Evolutionary conservation across 139 green algal genomes (phyloP).

Genomic region (Zygnema circumcarinatum): DNA sequence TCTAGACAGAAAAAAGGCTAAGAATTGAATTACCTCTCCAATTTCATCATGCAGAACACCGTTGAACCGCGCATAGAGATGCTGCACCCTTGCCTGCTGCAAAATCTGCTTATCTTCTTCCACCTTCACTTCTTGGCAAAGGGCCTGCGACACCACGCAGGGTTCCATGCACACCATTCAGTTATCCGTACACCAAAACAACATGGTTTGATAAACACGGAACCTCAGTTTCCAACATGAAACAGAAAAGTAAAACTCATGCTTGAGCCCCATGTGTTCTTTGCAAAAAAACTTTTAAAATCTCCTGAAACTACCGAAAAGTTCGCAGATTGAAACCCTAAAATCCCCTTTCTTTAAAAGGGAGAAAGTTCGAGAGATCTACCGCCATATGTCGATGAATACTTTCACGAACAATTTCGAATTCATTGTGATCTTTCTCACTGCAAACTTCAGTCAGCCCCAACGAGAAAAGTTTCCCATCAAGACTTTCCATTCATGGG

Average conservation of each 20-base stretch:
- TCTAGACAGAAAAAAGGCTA: too few relatives aligned
- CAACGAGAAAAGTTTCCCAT: too few relatives aligned
- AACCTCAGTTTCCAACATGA: not conserved
- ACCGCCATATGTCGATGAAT: constrained; percentile 56
- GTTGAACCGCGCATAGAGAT: constrained; percentile 90
- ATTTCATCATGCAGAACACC: constrained; percentile 67
- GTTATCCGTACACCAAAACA: not conserved
- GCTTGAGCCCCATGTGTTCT: too few relatives aligned
- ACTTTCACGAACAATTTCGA: constrained; percentile 69
- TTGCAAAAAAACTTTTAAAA: too few relatives aligned
- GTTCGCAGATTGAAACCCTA: too few relatives aligned
- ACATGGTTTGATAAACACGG: not conserved
- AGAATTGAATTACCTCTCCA: constrained; percentile 69
- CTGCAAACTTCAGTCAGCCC: constrained; percentile 37
- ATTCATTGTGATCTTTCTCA: constrained; percentile 95
- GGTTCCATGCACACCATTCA: too few relatives aligned
- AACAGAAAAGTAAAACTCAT: too few relatives aligned
- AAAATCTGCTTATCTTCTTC: constrained; percentile 86
- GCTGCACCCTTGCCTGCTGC: constrained; percentile 89
- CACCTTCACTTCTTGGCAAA: constrained; percentile 72
- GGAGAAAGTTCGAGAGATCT: too few relatives aligned
- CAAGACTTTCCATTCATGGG: too few relatives aligned
- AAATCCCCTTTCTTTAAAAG: too few relatives aligned
- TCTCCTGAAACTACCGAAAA: too few relatives aligned
- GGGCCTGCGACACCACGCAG: constrained; percentile 66